Conservation (phyloP, 371 early-diverging fungal species). For the Nosema muscidifuracis region DNA sequence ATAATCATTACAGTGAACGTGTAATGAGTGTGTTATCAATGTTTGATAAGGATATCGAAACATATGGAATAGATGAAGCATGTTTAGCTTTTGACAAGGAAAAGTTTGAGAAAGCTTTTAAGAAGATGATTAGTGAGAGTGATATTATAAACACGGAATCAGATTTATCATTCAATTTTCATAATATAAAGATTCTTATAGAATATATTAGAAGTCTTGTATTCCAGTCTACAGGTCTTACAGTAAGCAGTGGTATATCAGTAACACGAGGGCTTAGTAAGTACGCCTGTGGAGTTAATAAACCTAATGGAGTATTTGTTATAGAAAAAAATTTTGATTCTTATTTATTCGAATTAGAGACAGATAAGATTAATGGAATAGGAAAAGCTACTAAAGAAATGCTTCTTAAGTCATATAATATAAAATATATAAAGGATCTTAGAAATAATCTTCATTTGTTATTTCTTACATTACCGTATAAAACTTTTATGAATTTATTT, state of each 20-base stretch:
- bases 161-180: not conserved
- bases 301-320: slow-evolving; percentile 46
- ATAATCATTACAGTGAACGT: slow-evolving; percentile 62
- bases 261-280: slow-evolving; percentile 47
- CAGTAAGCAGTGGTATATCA: slow-evolving; percentile 51
- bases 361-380: slow-evolving; percentile 53
- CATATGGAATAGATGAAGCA: slow-evolving; percentile 52
- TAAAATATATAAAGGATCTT: slow-evolving; percentile 37
- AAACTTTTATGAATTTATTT: slow-evolving; percentile 40
- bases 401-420: slow-evolving; percentile 18
- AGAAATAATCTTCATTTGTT: slow-evolving; percentile 21
- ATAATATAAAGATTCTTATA: slow-evolving; percentile 18
- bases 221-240: slow-evolving; percentile 33
- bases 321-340: slow-evolving; percentile 27
- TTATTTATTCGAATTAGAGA: slow-evolving; percentile 15
- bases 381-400: slow-evolving; percentile 45
- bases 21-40: slow-evolving; percentile 40
- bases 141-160: no score
- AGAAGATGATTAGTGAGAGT: no score
- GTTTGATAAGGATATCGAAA: slow-evolving; percentile 49
- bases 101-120: slow-evolving; percentile 32
- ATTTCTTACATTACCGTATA: slow-evolving; percentile 14
- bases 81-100: slow-evolving; percentile 33
- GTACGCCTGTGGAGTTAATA: slow-evolving; percentile 41
- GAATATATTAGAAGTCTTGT: slow-evolving; percentile 33